These are phyloP conservation scores for Naganishia friedmannii DNA, from an alignment of 768 basidiomycete species.

Conservation along the genomic window DNA sequence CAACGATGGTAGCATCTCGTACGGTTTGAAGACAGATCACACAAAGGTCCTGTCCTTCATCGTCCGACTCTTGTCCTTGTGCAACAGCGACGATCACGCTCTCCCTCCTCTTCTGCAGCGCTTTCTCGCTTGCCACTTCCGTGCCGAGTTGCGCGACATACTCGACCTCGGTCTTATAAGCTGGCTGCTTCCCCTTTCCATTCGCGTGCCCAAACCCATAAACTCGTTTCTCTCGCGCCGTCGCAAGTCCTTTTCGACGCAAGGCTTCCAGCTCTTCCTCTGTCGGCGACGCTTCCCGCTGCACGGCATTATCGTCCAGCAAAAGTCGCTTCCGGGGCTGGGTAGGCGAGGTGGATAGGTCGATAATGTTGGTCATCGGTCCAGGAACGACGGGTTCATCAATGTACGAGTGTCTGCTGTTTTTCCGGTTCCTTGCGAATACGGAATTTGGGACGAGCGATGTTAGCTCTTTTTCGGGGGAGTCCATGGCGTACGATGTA, in stretches of 20 bases:
- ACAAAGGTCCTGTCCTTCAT: slow-evolving; percentile 54
- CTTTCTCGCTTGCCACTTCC: background rate
- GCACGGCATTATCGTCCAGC: background rate
- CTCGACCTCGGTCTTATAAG: background rate
- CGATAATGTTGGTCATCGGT: background rate
- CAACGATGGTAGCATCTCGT: slow-evolving; percentile 74
- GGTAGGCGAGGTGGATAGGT: background rate
- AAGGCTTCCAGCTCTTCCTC: background rate
- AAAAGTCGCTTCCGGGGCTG: background rate
- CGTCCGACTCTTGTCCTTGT: slow-evolving; percentile 5
- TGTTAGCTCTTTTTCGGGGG: background rate
- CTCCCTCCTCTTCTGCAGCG: background rate
- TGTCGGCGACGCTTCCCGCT: background rate
- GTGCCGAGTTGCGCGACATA: background rate
- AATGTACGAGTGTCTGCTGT: background rate
- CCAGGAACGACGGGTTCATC: slow-evolving; percentile 6
- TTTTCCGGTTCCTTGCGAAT: slow-evolving; percentile 4
- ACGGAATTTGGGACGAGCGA: slow-evolving; percentile 14
- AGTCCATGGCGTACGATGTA: background rate
- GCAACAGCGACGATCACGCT: background rate
- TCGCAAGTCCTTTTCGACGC: background rate
- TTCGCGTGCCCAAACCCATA: background rate
- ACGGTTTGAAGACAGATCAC: slow-evolving; percentile 80
- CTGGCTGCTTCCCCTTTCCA: slow-evolving; percentile 14
- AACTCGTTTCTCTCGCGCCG: background rate